These are phyloP conservation scores for Neopestalotiopsis rosae DNA, from an alignment of 2,329 filamentous ascomycete species.

Conservation along the genomic window DNA sequence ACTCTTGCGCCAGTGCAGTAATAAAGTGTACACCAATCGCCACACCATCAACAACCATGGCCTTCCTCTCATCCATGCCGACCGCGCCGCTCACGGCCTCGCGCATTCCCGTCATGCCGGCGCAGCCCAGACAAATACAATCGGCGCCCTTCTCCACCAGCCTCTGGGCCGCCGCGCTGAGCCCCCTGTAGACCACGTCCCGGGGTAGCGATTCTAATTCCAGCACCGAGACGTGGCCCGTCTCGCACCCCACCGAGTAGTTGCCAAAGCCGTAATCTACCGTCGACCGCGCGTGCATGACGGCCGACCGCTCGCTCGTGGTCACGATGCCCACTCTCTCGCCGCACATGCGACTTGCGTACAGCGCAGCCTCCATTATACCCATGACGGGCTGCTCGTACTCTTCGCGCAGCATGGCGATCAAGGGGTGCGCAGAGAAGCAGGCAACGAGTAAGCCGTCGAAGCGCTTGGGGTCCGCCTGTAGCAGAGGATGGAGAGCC, in stretches of 20 bases:
- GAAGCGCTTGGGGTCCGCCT: slow-evolving; percentile 39
- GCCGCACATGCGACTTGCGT: slow-evolving; percentile 52
- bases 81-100: slow-evolving; percentile 51
- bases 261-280: slow-evolving; percentile 45
- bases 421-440: slow-evolving; percentile 53
- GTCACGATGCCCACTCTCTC: slow-evolving; percentile 50
- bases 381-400: slow-evolving; percentile 49
- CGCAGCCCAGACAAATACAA: slow-evolving; percentile 50
- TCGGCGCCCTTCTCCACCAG: slow-evolving; percentile 40
- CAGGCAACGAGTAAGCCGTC: slow-evolving; percentile 55
- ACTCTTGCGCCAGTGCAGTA: slow-evolving; percentile 49
- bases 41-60: slow-evolving; percentile 57
- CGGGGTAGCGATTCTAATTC: slow-evolving; percentile 47
- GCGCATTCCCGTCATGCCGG: slow-evolving; percentile 53
- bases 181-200: slow-evolving; percentile 42
- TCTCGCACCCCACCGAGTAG: slow-evolving; percentile 48
- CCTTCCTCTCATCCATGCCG: slow-evolving; percentile 41
- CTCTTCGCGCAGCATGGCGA: slow-evolving; percentile 51
- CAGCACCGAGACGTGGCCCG: slow-evolving; percentile 45
- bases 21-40: slow-evolving; percentile 52
- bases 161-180: slow-evolving; percentile 43
- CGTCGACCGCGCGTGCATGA: slow-evolving; percentile 46
- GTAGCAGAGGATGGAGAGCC: slow-evolving; percentile 45
- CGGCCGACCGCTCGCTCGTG: slow-evolving; percentile 43
- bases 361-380: slow-evolving; percentile 52